Conservation (phyloP, 306 rosid species). For the Crotalaria pallida region DNA sequence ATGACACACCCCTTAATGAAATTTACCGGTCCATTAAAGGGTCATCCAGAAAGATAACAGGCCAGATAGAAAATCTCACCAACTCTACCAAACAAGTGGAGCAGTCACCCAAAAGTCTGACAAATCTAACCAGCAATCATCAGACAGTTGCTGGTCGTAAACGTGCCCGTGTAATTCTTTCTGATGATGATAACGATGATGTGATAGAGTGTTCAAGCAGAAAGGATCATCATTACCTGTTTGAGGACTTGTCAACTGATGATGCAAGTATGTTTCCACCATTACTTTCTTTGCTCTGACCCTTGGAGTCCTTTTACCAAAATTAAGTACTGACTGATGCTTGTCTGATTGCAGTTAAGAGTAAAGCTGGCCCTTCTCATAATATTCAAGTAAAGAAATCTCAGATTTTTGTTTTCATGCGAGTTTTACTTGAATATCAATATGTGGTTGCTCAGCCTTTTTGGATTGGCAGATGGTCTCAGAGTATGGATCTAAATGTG, state of each 20-base stretch:
- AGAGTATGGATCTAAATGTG: slow-evolving; percentile 38
- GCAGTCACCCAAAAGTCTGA: slow-evolving; percentile 38
- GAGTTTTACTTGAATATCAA: slow-evolving; percentile 15
- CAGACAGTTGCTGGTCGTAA: slow-evolving; percentile 46
- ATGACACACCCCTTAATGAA: slow-evolving; percentile 52
- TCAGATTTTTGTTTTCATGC: slow-evolving; percentile 9
- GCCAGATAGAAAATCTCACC: slow-evolving; percentile 25
- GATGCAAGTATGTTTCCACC: slow-evolving; percentile 51
- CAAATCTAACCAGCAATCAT: slow-evolving; percentile 35
- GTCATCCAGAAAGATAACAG: slow-evolving; percentile 38
- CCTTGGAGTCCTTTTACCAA: slow-evolving; percentile 11
- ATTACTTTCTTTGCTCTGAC: slow-evolving; percentile 26
- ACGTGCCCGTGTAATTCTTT: slow-evolving; percentile 56
- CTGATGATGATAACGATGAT: slow-evolving; percentile 70
- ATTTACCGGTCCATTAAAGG: slow-evolving; percentile 35
- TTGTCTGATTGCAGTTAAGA: slow-evolving; percentile 52
- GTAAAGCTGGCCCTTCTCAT: slow-evolving; percentile 30
- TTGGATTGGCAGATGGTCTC: slow-evolving; percentile 50
- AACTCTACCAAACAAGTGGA: slow-evolving; percentile 23
- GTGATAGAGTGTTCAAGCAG: slow-evolving; percentile 40
- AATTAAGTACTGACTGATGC: slow-evolving; percentile 23
- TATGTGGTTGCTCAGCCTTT: slow-evolving; percentile 20
- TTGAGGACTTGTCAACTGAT: slow-evolving; percentile 43
- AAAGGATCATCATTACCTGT: slow-evolving; percentile 22
- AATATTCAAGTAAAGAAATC: slow-evolving; percentile 51